These are phyloP conservation scores for Dioscorea alata DNA, from an alignment of 106 monocot species.

Conservation along the genomic window DNA sequence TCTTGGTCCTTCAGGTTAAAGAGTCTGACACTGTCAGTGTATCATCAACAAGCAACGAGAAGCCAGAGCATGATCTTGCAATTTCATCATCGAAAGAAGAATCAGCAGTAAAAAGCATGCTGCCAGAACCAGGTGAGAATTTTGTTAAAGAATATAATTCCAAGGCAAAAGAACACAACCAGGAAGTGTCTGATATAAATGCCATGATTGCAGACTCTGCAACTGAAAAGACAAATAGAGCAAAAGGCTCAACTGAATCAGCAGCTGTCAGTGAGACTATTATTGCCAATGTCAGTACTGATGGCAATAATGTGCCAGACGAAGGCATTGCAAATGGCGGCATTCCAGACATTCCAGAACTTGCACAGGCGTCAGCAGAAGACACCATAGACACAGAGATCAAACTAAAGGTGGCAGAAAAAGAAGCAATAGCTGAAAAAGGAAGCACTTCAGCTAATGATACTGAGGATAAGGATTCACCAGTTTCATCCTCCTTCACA, in stretches of 20 bases:
- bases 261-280: not conserved
- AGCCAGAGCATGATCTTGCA: too few relatives aligned
- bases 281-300: not conserved
- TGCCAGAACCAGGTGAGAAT: too few relatives aligned
- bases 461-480: constrained; percentile 2
- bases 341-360: not conserved
- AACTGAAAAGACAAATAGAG: constrained; percentile 5
- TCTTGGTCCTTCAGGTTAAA: too few relatives aligned
- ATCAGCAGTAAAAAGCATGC: too few relatives aligned
- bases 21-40: too few relatives aligned
- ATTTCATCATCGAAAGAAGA: too few relatives aligned
- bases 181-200: too few relatives aligned
- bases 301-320: not conserved
- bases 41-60: too few relatives aligned
- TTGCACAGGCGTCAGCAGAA: not conserved
- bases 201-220: not conserved
- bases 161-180: too few relatives aligned
- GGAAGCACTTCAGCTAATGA: not conserved
- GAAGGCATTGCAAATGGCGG: not conserved
- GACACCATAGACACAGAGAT: not conserved
- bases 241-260: constrained; percentile 2
- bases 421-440: not conserved
- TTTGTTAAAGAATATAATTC: too few relatives aligned
- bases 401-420: constrained; percentile 1
- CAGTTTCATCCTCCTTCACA: not conserved